Percentiles rank a stretch among this genome's conserved stretches.
These are phyloP conservation scores for Aspergillus biplanus DNA, from an alignment of 495 filamentous ascomycete genomes.

Conservation along the genomic window DNA sequence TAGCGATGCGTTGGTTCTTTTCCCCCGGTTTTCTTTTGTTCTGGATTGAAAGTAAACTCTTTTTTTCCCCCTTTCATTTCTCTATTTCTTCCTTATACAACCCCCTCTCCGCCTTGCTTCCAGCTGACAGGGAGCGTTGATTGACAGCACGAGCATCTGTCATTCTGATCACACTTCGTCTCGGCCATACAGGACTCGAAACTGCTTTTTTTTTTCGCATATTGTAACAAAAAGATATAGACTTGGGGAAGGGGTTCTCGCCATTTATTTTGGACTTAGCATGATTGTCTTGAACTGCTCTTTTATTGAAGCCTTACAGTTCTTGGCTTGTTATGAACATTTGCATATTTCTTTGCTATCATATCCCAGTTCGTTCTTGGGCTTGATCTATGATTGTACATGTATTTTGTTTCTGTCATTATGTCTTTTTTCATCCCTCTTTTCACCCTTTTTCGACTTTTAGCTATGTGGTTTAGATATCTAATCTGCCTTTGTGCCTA, in stretches of 20 bases:
- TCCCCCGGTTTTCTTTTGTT: slow-evolving; percentile 22
- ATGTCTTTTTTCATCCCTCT: neutral
- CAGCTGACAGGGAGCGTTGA: neutral
- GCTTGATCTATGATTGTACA: neutral
- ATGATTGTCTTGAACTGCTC: slow-evolving; percentile 15
- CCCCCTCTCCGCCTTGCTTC: neutral
- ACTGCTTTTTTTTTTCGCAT: slow-evolving; percentile 12
- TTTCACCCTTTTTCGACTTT: neutral
- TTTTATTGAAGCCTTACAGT: neutral
- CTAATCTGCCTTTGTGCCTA: neutral
- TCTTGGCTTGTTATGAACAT: slow-evolving; percentile 8
- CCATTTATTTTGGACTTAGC: neutral
- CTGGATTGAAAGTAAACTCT: slow-evolving; percentile 28
- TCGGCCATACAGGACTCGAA: neutral
- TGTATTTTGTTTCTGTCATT: slow-evolving; percentile 7
- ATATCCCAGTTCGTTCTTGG: neutral
- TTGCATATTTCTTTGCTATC: neutral
- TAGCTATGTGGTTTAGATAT: neutral
- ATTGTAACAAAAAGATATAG: slow-evolving; percentile 46
- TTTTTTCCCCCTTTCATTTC: slow-evolving; percentile 10
- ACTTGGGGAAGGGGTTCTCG: slow-evolving; percentile 28
- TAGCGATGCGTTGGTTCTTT: slow-evolving; percentile 37
- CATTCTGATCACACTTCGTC: neutral
- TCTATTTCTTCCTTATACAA: slow-evolving; percentile 12
- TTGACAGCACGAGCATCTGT: neutral